A percentile compares a stretch with the other conserved stretches of the same genome.
Conservation (phyloP, 805 yeast species). For the Cyberlindnera maritima region DNA sequence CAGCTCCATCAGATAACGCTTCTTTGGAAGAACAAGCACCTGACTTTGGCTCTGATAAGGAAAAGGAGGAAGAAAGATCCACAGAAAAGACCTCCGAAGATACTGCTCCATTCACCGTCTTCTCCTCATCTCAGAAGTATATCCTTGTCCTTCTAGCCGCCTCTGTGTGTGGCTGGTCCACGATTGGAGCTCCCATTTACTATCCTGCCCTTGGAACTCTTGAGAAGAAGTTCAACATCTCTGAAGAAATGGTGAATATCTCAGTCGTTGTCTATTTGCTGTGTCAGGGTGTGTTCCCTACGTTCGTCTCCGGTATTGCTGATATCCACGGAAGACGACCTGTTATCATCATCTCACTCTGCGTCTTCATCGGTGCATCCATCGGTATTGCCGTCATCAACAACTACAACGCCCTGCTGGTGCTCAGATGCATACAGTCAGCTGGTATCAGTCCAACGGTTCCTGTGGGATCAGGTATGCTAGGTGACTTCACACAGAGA, state of each 20-base stretch:
- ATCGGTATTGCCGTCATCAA: conserved; percentile 62
- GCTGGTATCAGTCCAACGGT: conserved; percentile 75
- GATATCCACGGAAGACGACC: conserved; percentile 77
- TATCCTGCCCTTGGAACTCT: conserved; percentile 71
- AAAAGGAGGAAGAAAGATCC: too few relatives aligned
- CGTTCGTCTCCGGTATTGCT: conserved; percentile 63
- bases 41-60: too few relatives aligned
- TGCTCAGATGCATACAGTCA: conserved; percentile 72
- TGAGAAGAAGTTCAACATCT: conserved; percentile 49
- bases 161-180: conserved; percentile 59
- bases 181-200: conserved; percentile 74
- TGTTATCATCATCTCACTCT: conserved; percentile 49
- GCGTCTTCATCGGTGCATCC: conserved; percentile 57
- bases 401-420: conserved; percentile 56
- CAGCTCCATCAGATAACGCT: too few relatives aligned
- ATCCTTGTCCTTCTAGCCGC: conserved; percentile 3
- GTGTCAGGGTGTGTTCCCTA: conserved; percentile 76
- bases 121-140: conserved; percentile 6
- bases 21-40: too few relatives aligned
- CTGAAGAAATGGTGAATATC: conserved; percentile 58
- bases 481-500: conserved; percentile 70
- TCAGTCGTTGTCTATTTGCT: conserved; percentile 76
- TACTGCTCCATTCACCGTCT: conserved; percentile 6
- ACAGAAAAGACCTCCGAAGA: too few relatives aligned
- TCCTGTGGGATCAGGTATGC: conserved; percentile 64